phyloP scores from a whole-genome alignment of 345 rosid species.

The Passiflora organensis region DNA sequence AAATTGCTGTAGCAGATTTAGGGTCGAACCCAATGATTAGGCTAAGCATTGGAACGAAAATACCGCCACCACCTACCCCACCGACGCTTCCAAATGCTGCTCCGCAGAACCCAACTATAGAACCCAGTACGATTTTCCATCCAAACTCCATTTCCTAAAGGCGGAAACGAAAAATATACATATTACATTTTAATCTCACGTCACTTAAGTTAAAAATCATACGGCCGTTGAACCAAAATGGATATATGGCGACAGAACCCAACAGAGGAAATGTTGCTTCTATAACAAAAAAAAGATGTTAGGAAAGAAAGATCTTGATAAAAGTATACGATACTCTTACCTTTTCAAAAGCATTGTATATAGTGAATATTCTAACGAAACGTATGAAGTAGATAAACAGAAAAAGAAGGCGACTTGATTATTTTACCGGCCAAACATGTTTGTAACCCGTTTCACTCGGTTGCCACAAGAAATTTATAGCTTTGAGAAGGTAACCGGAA shows the following conservation, averaged over 20 bases:
- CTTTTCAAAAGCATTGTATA: no score
- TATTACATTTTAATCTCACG: background rate
- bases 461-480: slow-evolving; percentile 39
- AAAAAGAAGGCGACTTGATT: background rate
- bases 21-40: slow-evolving; percentile 45
- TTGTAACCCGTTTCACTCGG: slow-evolving; percentile 42
- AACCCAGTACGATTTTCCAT: slow-evolving; percentile 41
- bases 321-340: no score
- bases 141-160: slow-evolving; percentile 42
- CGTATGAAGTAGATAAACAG: background rate
- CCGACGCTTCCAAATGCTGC: slow-evolving; percentile 52
- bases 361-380: background rate
- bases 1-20: slow-evolving; percentile 48
- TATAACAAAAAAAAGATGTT: background rate
- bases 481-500: slow-evolving; percentile 27
- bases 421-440: slow-evolving; percentile 70
- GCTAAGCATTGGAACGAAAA: slow-evolving; percentile 51
- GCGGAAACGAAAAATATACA: slow-evolving; percentile 3
- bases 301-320: background rate
- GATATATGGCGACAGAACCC: no score
- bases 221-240: no score
- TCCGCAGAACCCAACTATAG: slow-evolving; percentile 41
- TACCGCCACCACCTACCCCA: slow-evolving; percentile 52
- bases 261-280: no score
- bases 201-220: background rate